A percentile compares a stretch with the other conserved stretches of the same genome.
Evolutionary conservation across 2,329 filamentous ascomycete species (phyloP).

Genomic region (Alternaria sp.): DNA sequence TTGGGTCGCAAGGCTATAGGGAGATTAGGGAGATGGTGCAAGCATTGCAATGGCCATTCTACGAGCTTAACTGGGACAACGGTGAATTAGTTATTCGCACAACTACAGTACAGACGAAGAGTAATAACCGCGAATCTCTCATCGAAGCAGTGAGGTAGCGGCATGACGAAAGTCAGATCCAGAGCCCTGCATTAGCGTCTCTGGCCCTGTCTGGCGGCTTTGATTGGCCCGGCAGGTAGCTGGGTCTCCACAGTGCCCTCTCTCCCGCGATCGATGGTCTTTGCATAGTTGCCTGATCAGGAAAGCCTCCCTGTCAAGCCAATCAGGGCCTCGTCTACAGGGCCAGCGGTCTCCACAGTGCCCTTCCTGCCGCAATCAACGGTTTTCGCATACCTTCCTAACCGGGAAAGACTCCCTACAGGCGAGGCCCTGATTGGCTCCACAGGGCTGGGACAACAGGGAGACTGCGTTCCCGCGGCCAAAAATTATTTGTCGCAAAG

Average conservation of each 20-base stretch:
- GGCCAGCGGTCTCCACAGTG: neutral
- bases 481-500: constrained; percentile 8
- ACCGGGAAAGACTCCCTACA: neutral
- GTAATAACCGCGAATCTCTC: neutral
- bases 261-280: neutral
- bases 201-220: neutral
- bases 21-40: neutral
- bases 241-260: neutral
- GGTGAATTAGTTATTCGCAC: neutral
- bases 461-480: neutral
- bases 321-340: neutral
- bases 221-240: neutral
- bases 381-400: neutral
- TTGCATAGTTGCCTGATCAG: neutral
- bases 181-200: constrained; percentile 16
- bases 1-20: neutral
- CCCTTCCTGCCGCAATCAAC: neutral
- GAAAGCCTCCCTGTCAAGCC: neutral
- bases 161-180: neutral
- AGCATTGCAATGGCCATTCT: neutral
- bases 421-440: neutral
- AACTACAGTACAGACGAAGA: neutral
- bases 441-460: neutral
- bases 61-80: neutral
- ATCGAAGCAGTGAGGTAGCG: neutral